Base-by-base conservation (phyloP, 768 basidiomycete genomes). In the Amanita exitialis region DNA sequence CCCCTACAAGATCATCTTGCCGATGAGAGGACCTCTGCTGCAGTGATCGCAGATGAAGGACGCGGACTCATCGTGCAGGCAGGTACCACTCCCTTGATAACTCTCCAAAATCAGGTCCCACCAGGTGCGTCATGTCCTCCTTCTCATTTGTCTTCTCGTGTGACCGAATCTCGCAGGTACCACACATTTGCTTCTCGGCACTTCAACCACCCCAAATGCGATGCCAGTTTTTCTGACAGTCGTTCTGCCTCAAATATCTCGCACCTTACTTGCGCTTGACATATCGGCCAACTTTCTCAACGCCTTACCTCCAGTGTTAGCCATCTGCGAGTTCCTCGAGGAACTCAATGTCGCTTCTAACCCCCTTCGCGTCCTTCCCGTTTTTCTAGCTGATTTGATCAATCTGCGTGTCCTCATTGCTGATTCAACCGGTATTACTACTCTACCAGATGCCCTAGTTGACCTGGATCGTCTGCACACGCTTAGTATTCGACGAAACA, bases 291-390 rank as follows among this genome's bases (percentile, higher is more conserved):
- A 94, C 64, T 86, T 86, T 59, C 76, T 95, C 43, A 78, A 80
- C 38, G 85, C 86, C 32, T 69, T 99, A 42, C 93, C 96, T 9
- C 83, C 86, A 16, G 79, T 83, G 15, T 77, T 99, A 41, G 81
- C 82, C n/a, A 69, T 79, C 12, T 96, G 94, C 62, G 71, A 74
- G 55, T 77, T 73, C 59, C 79, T 99, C 32, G 93, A 97, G 64
- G 96, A 99, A 66, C 76, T 99, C 41, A 95, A 97, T 62, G 76
- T 98, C 48, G 89, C 89, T 9, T 86, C 82, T 46, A 99, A 99
- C 64, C 88, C 90, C 6, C 74, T 98, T 23, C 82, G 89, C 41
- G 83, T 84, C n/a, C 75, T 98, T n/a, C 96, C 96, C 13, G 74
- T 82, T 23, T 97, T 94, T 67, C 74, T 97, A 43, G 79, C 84